Evolutionary conservation across 306 rosid species (phyloP), one percentile per base, ranked within the genome.

Genomic region (Luffa aegyptiaca): DNA sequence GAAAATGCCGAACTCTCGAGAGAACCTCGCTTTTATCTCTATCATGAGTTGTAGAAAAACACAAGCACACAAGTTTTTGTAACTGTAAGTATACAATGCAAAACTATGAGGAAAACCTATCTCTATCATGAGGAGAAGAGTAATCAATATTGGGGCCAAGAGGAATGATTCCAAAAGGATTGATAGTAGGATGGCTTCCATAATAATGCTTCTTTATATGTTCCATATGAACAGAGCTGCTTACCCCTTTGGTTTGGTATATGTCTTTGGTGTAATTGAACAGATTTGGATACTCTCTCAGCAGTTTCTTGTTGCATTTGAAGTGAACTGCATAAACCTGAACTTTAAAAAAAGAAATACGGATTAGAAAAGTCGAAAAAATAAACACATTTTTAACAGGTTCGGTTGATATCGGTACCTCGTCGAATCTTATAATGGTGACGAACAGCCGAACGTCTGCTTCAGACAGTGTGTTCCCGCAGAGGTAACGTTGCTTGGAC

Each of bases 241-340:
- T 86, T 71, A 91, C 84, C 48, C 97, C 97, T 10, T 88, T 95
- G 81, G 87, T 69, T 87, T 93, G 98, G 88, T 73, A 95, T 46
- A 95, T 90, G 82, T 91, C 97, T 86, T 93, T 93, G 52, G 91
- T 88, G 86, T 91, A 90, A 39, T 92, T 92, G 83, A 95, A 95
- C 83, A 95, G 83, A 86, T 95, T 90, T 0, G 91, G 88, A 80
- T 89, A 92, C 86, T 95, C 98, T 8, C 91, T 84, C 5, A 92
- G 78, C 31, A 84, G 87, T 82, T 93, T 95, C 87, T 95, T 90
- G 93, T 95, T 95, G 90, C 98, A 95, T 86, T 95, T 95, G 87
- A 95, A 95, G 81, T 95, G 97, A 82, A 95, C 97, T 26, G 80
- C 95, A 83, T 95, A 95, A 78, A 90, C 98, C 97, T 95, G 87